Evolutionary conservation across 179 eudicot species (phyloP).

Genomic region (Patellifolia procumbens): DNA sequence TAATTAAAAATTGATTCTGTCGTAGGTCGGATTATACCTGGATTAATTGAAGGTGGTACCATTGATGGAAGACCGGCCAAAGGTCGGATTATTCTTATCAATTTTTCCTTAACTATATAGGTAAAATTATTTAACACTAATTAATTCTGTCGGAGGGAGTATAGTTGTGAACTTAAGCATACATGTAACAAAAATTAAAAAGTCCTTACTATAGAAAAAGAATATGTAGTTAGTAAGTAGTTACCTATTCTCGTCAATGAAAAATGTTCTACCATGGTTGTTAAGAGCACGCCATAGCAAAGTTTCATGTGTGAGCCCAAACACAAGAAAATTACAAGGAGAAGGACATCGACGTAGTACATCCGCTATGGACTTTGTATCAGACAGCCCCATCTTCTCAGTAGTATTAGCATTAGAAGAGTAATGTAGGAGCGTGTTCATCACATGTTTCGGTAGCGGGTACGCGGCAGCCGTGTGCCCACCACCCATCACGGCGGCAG

Average conservation of each 20-base stretch:
- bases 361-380: conserved; percentile 65
- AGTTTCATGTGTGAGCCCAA: conserved; percentile 80
- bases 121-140: no score
- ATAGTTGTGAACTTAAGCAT: no score
- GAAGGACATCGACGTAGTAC: conserved; percentile 56
- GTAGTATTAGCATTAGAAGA: conserved; percentile 70
- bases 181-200: no score
- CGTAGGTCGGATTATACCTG: no score
- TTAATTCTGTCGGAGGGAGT: no score
- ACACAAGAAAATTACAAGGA: conserved; percentile 70
- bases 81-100: no score
- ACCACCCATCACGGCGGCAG: conserved; percentile 18
- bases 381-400: conserved; percentile 66
- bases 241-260: conserved; percentile 74
- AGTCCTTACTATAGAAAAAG: no score
- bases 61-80: no score
- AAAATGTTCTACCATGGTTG: conserved; percentile 75
- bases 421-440: conserved; percentile 79
- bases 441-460: conserved; percentile 47
- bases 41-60: no score
- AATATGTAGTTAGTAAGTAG: no score
- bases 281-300: conserved; percentile 85
- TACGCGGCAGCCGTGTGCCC: not conserved
- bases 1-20: no score
- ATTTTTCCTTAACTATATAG: no score